Base-by-base conservation (phyloP, 306 rosid genomes). In the Bauhinia variegata region DNA sequence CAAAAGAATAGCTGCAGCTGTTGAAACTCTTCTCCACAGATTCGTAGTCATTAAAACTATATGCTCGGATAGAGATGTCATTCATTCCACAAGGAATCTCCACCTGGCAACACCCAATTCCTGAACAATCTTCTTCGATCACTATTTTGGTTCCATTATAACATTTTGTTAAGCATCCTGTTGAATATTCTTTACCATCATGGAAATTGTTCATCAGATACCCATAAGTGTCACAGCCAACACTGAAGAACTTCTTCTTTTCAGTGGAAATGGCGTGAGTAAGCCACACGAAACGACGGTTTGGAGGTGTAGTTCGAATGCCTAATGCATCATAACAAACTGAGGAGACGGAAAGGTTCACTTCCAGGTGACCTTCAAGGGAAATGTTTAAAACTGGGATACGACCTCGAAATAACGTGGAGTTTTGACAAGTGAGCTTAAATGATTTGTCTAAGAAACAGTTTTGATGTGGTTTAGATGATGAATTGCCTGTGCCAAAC, bases 161-260 rank as follows among this genome's bases (percentile, higher is more conserved):
- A n/a, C 77, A 73, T 30, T 18, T 41, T 10, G 77, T 44, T 10
- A 63, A 7, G 65, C 59, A 73, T 0, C 77, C 77, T 1, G 70
- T 44, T 4, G 70, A 38, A 8, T 51, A 71, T 34, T 0, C 8
- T 0, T 0, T 4, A 1, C 32, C n/a, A 16, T 52, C 8, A 8
- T 3, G 13, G 4, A 50, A 51, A 33, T 61, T 51, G 5, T 30
- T 41, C n/a, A n/a, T n/a, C 3, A 71, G n/a, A n/a, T 23, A 50
- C 23, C 63, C 62, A 5, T 41, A 18, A 1, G 69, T 30, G 48
- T 71, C 76, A 3, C 76, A 71, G 5, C 76, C 76, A 5, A 71
- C 47, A 5, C 55, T 61, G 3, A 52, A 1, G 55, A 71, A 61
- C 63, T 41, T 61, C 69, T 71, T 71, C 3, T 17, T 11, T 41